These are phyloP conservation scores for Pseudocercospora fuligena DNA, from an alignment of 2,329 filamentous ascomycete genomes.

Conservation along the genomic window DNA sequence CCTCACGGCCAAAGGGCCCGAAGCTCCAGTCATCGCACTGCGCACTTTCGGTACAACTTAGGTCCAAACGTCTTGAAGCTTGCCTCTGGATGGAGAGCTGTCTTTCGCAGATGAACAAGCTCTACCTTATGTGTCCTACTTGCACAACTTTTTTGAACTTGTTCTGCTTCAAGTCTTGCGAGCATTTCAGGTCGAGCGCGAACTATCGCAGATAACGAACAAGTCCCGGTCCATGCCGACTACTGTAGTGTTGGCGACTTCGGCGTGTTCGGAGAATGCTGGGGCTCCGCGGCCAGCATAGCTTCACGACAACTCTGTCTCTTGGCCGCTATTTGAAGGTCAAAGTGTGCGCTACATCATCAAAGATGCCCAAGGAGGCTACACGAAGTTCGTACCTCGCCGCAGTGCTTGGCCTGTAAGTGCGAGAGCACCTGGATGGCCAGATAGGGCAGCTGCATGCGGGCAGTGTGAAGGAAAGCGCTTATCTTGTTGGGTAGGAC, in stretches of 20 bases:
- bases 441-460: conserved; percentile 19
- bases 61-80: too few species aligned
- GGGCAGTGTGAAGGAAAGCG: background rate
- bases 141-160: too few species aligned
- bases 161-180: too few species aligned
- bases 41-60: too few species aligned
- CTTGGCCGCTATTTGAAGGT: background rate
- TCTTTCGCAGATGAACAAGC: too few species aligned
- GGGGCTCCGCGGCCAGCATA: background rate
- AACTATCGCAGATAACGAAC: background rate
- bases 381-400: background rate
- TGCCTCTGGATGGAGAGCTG: too few species aligned
- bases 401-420: background rate
- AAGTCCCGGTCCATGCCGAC: background rate
- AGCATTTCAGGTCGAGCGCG: too few species aligned
- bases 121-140: too few species aligned
- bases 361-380: background rate
- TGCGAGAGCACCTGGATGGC: background rate
- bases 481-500: conserved; percentile 7
- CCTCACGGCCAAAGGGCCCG: too few species aligned
- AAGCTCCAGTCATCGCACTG: too few species aligned
- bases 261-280: conserved; percentile 3
- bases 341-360: background rate
- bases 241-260: background rate
- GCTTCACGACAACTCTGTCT: background rate